Evolutionary conservation across 768 basidiomycete genomes (phyloP).

Genomic region (Kwoniella sp.): DNA sequence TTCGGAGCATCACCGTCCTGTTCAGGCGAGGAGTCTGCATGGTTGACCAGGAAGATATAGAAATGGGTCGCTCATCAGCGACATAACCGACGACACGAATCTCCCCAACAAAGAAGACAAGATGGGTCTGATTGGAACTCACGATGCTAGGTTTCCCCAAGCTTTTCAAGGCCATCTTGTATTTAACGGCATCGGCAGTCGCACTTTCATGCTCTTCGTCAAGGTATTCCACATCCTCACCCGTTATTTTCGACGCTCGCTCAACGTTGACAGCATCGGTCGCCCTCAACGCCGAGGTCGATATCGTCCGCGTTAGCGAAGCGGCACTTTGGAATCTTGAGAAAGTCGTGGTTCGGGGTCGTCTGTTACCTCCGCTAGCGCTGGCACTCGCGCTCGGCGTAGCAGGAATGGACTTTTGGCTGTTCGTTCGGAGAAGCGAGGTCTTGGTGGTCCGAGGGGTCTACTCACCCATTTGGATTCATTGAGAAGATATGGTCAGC

Average conservation of each 20-base stretch:
- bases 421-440: constrained; percentile 11
- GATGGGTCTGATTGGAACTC: too few species aligned
- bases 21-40: constrained; percentile 30
- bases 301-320: constrained; percentile 15
- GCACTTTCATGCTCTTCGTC: not conserved
- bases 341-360: constrained; percentile 4
- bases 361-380: not conserved
- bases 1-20: constrained; percentile 24
- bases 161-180: constrained; percentile 24
- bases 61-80: too few species aligned
- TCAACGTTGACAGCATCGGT: constrained; percentile 14
- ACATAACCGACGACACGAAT: too few species aligned
- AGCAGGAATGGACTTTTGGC: constrained; percentile 9
- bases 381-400: not conserved
- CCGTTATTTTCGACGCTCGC: constrained; percentile 7
- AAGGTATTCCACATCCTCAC: constrained; percentile 14
- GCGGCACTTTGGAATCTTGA: not conserved
- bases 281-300: constrained; percentile 13
- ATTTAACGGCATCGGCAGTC: not conserved
- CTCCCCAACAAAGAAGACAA: too few species aligned
- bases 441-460: constrained; percentile 30
- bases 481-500: too few species aligned
- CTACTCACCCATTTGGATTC: constrained; percentile 26
- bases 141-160: constrained; percentile 40
- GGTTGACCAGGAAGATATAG: too few species aligned